phyloP scores from a whole-genome alignment of 345 rosid species.

The Lepidium aucheri region DNA sequence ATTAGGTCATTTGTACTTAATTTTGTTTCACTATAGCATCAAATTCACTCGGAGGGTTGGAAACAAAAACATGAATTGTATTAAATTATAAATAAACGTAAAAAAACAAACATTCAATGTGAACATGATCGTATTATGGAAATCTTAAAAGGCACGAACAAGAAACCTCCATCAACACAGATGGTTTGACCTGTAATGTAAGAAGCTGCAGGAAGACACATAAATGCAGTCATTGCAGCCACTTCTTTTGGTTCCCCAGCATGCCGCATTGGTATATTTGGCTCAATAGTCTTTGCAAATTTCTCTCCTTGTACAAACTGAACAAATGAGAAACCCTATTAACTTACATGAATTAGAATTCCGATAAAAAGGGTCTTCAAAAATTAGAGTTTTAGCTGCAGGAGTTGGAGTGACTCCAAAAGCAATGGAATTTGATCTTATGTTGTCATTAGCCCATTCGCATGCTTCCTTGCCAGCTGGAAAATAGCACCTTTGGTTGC shows the following conservation, averaged over 20 bases:
- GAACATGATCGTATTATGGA: background rate
- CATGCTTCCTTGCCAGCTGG: slow-evolving; percentile 10
- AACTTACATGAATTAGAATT: background rate
- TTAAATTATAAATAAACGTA: background rate
- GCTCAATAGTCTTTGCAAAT: background rate
- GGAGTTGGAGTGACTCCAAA: slow-evolving; percentile 17
- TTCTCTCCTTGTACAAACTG: slow-evolving; percentile 1
- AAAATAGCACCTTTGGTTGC: slow-evolving; percentile 14
- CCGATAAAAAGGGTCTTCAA: background rate
- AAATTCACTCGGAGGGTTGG: background rate
- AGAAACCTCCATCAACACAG: slow-evolving; percentile 59
- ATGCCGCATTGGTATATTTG: slow-evolving; percentile 37
- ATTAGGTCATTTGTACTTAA: no score
- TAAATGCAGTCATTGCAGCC: no score
- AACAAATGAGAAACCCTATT: background rate
- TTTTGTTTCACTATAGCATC: no score
- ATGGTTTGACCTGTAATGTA: slow-evolving; percentile 46
- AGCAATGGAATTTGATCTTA: slow-evolving; percentile 2
- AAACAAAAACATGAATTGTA: background rate
- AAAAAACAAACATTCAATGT: background rate
- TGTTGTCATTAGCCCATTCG: slow-evolving; percentile 8
- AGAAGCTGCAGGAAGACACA: slow-evolving; percentile 14
- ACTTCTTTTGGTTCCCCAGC: slow-evolving; percentile 40
- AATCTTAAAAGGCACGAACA: slow-evolving; percentile 41
- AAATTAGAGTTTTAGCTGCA: slow-evolving; percentile 8